Percentiles rank a stretch among this genome's conserved stretches.
Evolutionary conservation across 179 eudicot species (phyloP).

Genomic region (Carnegiea gigantea): DNA sequence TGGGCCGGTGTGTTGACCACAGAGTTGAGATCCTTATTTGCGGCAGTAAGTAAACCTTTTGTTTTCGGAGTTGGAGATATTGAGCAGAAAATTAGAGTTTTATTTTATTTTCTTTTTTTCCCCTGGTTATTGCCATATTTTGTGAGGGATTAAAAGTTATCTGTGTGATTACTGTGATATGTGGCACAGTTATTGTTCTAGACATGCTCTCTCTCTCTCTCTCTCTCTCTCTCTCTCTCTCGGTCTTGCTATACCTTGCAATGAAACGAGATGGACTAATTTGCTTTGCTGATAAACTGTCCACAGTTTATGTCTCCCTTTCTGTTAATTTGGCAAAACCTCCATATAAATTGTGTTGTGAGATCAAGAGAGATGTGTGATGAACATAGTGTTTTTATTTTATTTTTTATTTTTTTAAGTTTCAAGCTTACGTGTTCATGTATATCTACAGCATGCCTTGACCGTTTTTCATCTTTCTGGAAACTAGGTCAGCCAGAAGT

Average conservation of each 20-base stretch:
- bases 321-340: neutral
- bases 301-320: neutral
- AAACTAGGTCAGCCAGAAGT: constrained; percentile 81
- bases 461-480: neutral
- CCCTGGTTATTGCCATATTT: neutral
- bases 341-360: neutral
- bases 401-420: neutral
- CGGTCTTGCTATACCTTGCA: neutral
- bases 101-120: neutral
- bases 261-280: neutral
- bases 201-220: neutral
- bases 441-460: neutral
- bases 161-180: neutral
- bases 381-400: neutral
- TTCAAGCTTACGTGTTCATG: neutral
- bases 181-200: neutral
- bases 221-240: neutral
- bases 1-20: neutral
- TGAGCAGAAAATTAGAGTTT: no score
- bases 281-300: neutral
- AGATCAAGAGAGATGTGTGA: neutral
- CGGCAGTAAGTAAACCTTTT: neutral
- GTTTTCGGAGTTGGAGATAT: neutral
- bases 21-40: neutral
- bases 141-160: neutral